Conservation (phyloP, 2,329 filamentous ascomycete species). For the Colletotrichum neosansevieriae region DNA sequence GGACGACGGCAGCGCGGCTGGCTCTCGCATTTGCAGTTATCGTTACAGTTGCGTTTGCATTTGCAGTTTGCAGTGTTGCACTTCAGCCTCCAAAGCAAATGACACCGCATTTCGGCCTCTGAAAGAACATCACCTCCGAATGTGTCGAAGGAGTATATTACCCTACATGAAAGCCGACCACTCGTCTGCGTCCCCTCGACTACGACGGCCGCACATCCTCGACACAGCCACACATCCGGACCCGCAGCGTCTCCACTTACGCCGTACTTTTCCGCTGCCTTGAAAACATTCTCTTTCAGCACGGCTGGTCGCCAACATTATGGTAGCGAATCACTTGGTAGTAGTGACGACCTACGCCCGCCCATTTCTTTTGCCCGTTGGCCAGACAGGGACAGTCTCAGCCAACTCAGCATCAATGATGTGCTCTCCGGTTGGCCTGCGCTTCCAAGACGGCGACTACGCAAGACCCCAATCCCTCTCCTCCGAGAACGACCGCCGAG, state of each 20-base stretch:
- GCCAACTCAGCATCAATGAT: not conserved
- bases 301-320: slow-evolving; percentile 42
- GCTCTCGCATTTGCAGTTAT: not conserved
- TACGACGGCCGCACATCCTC: slow-evolving; percentile 13
- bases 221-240: slow-evolving; percentile 22
- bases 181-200: not conserved
- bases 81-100: not conserved
- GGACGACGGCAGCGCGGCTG: not conserved
- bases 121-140: not conserved
- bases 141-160: not conserved
- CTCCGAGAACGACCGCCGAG: slow-evolving; percentile 18
- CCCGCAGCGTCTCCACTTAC: not conserved
- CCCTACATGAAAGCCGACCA: not conserved
- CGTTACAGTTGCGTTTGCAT: no score
- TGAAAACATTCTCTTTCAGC: not conserved
- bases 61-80: no score
- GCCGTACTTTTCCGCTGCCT: not conserved
- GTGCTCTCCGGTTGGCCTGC: not conserved
- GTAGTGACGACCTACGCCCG: not conserved
- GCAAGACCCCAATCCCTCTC: no score
- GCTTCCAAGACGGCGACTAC: not conserved
- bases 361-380: slow-evolving; percentile 4
- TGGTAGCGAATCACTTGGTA: slow-evolving; percentile 50
- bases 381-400: not conserved
- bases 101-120: not conserved